These are phyloP conservation scores for Yamadazyma sp. DNA, from an alignment of 805 yeast genomes.

Conservation along the genomic window DNA sequence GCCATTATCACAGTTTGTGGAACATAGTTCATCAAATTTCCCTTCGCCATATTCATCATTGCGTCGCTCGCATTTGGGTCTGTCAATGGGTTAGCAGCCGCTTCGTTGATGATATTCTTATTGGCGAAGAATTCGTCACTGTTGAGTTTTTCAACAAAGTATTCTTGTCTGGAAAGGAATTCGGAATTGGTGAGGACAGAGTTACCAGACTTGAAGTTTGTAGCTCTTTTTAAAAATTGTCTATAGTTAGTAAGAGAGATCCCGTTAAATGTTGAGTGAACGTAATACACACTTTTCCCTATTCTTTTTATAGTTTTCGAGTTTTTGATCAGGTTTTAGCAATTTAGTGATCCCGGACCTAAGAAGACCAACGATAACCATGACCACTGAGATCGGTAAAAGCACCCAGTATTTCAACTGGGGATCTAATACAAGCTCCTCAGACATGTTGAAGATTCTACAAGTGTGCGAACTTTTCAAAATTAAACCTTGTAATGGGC, in stretches of 20 bases:
- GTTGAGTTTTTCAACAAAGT: slow-evolving; percentile 47
- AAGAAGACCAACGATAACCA: slow-evolving; percentile 83
- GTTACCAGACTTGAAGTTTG: slow-evolving; percentile 55
- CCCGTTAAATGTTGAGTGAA: too few species aligned
- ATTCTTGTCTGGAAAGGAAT: slow-evolving; percentile 52
- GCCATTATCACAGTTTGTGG: slow-evolving; percentile 95
- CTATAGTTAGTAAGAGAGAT: slow-evolving; percentile 21
- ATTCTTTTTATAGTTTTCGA: slow-evolving; percentile 49
- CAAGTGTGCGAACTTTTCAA: too few species aligned
- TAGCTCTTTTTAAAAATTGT: slow-evolving; percentile 61
- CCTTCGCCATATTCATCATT: slow-evolving; percentile 74
- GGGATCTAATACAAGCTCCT: slow-evolving; percentile 65
- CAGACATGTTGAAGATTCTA: slow-evolving; percentile 10
- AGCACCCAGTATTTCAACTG: slow-evolving; percentile 85
- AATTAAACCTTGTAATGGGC: slow-evolving; percentile 38
- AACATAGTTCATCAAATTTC: slow-evolving; percentile 76
- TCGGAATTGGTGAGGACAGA: slow-evolving; percentile 50
- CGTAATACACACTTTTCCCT: slow-evolving; percentile 29
- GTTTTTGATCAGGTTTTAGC: slow-evolving; percentile 57
- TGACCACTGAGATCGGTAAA: slow-evolving; percentile 82
- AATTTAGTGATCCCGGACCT: slow-evolving; percentile 67
- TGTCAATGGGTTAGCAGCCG: slow-evolving; percentile 58
- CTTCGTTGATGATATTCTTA: slow-evolving; percentile 35
- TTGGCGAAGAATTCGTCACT: slow-evolving; percentile 58
- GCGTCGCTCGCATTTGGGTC: slow-evolving; percentile 74